Percentiles rank a stretch among this genome's conserved stretches.
phyloP scores from a whole-genome alignment of 2,329 filamentous ascomycete species.

The Aspergillus pseudonomiae region DNA sequence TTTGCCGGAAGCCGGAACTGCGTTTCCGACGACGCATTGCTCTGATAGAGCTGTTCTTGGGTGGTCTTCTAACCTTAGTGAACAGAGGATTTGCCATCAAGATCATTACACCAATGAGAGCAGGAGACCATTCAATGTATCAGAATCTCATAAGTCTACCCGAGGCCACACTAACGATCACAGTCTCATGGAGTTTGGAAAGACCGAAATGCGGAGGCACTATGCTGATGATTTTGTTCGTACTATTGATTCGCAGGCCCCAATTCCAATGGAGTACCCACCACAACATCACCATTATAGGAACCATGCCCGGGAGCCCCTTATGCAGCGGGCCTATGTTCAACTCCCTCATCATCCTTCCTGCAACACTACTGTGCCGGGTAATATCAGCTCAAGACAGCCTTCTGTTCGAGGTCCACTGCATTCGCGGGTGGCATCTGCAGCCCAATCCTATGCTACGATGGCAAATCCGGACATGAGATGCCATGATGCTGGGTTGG shows the following conservation, averaged over 20 bases:
- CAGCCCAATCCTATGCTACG: constrained; percentile 21
- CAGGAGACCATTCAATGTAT: constrained; percentile 10
- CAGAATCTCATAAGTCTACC: constrained; percentile 20
- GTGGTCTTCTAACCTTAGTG: constrained; percentile 18
- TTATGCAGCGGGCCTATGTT: constrained; percentile 16
- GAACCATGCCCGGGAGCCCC: constrained; percentile 19
- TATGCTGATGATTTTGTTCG: constrained; percentile 44
- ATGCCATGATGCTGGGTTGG: constrained; percentile 9
- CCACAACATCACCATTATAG: constrained; percentile 21
- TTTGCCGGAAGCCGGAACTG: constrained; percentile 20
- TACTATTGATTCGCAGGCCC: constrained; percentile 33
- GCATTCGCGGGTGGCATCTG: constrained; percentile 15
- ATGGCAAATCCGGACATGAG: constrained; percentile 9
- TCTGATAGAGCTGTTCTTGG: constrained; percentile 20
- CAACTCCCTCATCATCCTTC: constrained; percentile 16
- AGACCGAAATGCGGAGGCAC: constrained; percentile 27
- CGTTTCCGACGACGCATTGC: constrained; percentile 23
- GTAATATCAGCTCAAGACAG: constrained; percentile 15
- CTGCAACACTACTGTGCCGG: constrained; percentile 18
- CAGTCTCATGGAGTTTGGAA: constrained; percentile 20
- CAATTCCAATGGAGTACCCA: constrained; percentile 24
- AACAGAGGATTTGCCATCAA: constrained; percentile 23
- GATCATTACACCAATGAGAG: constrained; percentile 21
- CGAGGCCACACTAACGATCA: constrained; percentile 21
- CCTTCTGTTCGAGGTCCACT: constrained; percentile 15